Conservation (phyloP, 768 basidiomycete species). For the Calocybe indica region DNA sequence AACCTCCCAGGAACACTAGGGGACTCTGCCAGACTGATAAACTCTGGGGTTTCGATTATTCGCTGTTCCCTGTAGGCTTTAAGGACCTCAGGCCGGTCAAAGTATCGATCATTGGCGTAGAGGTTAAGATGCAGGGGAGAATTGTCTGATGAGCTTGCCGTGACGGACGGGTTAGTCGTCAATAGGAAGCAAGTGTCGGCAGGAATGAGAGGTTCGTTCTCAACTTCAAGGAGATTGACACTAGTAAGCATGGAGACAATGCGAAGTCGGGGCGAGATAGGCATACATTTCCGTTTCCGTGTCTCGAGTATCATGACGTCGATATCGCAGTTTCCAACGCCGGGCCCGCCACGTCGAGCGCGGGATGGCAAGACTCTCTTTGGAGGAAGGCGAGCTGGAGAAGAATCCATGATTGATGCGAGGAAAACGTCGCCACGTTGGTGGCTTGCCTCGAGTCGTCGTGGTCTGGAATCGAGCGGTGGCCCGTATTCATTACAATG, state of each 20-base stretch:
- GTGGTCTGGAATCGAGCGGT: no score
- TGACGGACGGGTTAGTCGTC: slow-evolving; percentile 61
- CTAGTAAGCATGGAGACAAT: background rate
- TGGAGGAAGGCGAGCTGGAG: slow-evolving; percentile 29
- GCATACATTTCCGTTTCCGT: slow-evolving; percentile 70
- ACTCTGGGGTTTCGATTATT: slow-evolving; percentile 77
- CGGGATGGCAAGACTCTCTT: slow-evolving; percentile 82
- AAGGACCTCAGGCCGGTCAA: slow-evolving; percentile 73
- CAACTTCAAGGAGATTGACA: slow-evolving; percentile 37
- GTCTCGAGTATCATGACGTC: slow-evolving; percentile 84
- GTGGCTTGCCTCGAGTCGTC: no score
- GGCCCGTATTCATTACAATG: no score
- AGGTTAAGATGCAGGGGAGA: slow-evolving; percentile 44
- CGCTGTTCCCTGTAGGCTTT: slow-evolving; percentile 63
- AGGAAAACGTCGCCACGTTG: no score
- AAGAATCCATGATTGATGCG: no score
- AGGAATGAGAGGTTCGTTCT: slow-evolving; percentile 69
- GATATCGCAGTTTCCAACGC: slow-evolving; percentile 71
- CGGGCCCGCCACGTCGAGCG: slow-evolving; percentile 74
- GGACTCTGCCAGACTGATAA: slow-evolving; percentile 38
- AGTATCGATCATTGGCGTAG: slow-evolving; percentile 64
- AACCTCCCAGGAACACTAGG: slow-evolving; percentile 62
- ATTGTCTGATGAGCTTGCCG: slow-evolving; percentile 34
- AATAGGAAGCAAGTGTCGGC: slow-evolving; percentile 59
- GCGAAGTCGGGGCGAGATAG: slow-evolving; percentile 1